Evolutionary conservation across 441 rosid genomes (phyloP).

Genomic region (Viola pubescens): DNA sequence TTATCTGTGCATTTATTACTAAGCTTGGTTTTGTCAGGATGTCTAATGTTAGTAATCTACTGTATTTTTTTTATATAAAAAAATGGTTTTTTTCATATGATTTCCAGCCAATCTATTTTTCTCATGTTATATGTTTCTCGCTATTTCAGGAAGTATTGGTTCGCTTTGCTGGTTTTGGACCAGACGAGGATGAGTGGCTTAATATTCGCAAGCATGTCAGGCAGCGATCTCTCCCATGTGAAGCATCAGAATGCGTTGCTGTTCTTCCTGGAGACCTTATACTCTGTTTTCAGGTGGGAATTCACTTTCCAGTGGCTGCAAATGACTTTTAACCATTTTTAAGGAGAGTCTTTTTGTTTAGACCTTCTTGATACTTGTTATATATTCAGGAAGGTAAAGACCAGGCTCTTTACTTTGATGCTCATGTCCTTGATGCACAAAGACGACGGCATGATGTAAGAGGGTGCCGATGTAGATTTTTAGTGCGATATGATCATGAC

Average conservation of each 20-base stretch:
- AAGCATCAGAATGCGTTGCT: constrained; percentile 95
- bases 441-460: constrained; percentile 95
- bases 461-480: constrained; percentile 97
- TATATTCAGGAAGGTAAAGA: constrained; percentile 91
- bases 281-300: constrained; percentile 89
- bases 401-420: constrained; percentile 95
- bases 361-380: constrained; percentile 9
- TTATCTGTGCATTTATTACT: neutral
- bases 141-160: constrained; percentile 79
- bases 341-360: constrained; percentile 1
- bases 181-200: constrained; percentile 96
- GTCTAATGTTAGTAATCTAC: neutral
- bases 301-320: constrained; percentile 9
- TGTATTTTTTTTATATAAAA: neutral
- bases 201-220: constrained; percentile 72
- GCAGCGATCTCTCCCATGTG: constrained; percentile 96
- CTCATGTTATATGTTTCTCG: constrained; percentile 7
- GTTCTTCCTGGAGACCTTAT: constrained; percentile 95
- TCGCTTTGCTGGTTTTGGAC: constrained; percentile 91
- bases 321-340: constrained; percentile 2
- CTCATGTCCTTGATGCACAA: constrained; percentile 94
- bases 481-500: constrained; percentile 97
- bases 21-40: neutral
- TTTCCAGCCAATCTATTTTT: neutral
- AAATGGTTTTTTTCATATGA: neutral